A percentile compares a stretch with the other conserved stretches of the same genome.
Evolutionary conservation across 2,329 filamentous ascomycete species (phyloP).

Genomic region (Arachnomyces sp.): DNA sequence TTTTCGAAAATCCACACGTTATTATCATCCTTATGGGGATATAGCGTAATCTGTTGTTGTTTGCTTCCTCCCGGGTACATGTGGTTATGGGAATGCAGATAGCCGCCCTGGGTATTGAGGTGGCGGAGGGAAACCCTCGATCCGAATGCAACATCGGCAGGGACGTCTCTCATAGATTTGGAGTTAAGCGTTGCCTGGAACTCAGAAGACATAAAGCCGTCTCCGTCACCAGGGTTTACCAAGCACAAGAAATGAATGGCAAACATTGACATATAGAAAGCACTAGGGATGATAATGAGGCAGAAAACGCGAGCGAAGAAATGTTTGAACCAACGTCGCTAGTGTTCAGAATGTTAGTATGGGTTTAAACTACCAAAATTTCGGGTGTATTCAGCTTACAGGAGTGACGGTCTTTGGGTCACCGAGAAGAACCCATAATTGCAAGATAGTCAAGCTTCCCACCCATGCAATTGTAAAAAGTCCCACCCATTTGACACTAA

Average conservation of each 20-base stretch:
- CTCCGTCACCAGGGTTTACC: slow-evolving; percentile 89
- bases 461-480: slow-evolving; percentile 99
- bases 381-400: slow-evolving; percentile 37
- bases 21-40: slow-evolving; percentile 98
- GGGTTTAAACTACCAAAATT: slow-evolving; percentile 12
- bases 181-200: slow-evolving; percentile 96
- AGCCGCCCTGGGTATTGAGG: slow-evolving; percentile 94
- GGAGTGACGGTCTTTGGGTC: slow-evolving; percentile 79
- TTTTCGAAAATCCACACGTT: slow-evolving; percentile 94
- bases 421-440: slow-evolving; percentile 91
- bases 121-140: slow-evolving; percentile 82
- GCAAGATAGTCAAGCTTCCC: slow-evolving; percentile 77
- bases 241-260: slow-evolving; percentile 92
- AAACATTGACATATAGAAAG: slow-evolving; percentile 96
- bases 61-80: slow-evolving; percentile 98
- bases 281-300: slow-evolving; percentile 77
- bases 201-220: slow-evolving; percentile 99
- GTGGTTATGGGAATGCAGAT: slow-evolving; percentile 89
- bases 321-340: slow-evolving; percentile 85
- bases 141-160: slow-evolving; percentile 83
- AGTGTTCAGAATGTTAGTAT: slow-evolving; percentile 11
- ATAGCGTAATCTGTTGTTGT: slow-evolving; percentile 96
- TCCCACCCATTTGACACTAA: slow-evolving; percentile 98
- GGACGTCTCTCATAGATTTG: slow-evolving; percentile 92
- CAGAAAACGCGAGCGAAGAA: slow-evolving; percentile 86